A percentile compares a stretch with the other conserved stretches of the same genome.
Conservation (phyloP, 2,329 filamentous ascomycete species). For the Fusarium sp. region DNA sequence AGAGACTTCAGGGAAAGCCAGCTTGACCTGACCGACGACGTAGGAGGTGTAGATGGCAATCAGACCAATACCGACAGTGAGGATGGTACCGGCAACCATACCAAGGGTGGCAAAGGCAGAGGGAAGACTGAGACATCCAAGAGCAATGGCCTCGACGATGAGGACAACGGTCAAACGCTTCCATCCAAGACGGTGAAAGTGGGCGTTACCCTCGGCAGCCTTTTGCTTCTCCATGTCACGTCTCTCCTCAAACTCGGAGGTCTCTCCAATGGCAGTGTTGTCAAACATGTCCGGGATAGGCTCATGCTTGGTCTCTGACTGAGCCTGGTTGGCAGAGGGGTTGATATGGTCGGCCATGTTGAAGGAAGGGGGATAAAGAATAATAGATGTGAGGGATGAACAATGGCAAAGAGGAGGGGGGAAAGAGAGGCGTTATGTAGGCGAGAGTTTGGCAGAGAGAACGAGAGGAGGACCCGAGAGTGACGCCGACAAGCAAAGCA, state of each 20-base stretch:
- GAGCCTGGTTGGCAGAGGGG: slow-evolving; percentile 12
- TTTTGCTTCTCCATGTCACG: slow-evolving; percentile 61
- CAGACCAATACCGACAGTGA: slow-evolving; percentile 57
- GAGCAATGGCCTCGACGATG: slow-evolving; percentile 69
- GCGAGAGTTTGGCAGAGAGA: slow-evolving; percentile 15
- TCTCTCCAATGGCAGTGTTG: slow-evolving; percentile 46
- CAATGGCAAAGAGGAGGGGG: neutral
- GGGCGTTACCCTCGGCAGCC: slow-evolving; percentile 57
- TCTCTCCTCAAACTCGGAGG: slow-evolving; percentile 55
- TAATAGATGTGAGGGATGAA: neutral
- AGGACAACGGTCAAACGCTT: slow-evolving; percentile 67
- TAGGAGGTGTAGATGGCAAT: slow-evolving; percentile 62
- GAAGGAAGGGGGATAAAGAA: neutral
- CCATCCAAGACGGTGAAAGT: slow-evolving; percentile 68
- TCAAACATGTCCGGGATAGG: slow-evolving; percentile 44
- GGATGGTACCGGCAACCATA: slow-evolving; percentile 63
- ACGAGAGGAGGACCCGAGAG: slow-evolving; percentile 31
- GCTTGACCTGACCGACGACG: slow-evolving; percentile 61
- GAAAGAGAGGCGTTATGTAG: slow-evolving; percentile 7
- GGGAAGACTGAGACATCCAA: slow-evolving; percentile 65
- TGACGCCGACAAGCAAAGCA: slow-evolving; percentile 27
- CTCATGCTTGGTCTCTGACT: slow-evolving; percentile 23
- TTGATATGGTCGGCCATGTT: slow-evolving; percentile 38
- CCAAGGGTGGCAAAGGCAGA: slow-evolving; percentile 65
- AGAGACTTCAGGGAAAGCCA: slow-evolving; percentile 67